Percentiles rank a stretch among this genome's conserved stretches.
Evolutionary conservation across 805 yeast genomes (phyloP).

Genomic region (Ascoidea asiatica): DNA sequence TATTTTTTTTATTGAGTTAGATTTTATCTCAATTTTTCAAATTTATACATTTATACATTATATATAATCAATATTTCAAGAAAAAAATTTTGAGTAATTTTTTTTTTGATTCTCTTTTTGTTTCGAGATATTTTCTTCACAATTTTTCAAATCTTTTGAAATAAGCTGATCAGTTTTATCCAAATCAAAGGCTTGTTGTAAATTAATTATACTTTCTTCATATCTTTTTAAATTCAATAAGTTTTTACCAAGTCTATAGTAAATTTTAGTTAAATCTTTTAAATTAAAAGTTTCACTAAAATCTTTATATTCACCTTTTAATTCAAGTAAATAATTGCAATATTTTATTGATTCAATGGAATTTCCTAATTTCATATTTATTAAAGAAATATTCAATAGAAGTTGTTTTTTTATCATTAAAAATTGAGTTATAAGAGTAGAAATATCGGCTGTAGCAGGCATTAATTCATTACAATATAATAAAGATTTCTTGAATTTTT

Average conservation of each 20-base stretch:
- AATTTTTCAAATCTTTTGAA: not conserved
- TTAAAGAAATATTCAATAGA: not conserved
- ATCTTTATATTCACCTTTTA: not conserved
- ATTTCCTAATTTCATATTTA: too few relatives aligned
- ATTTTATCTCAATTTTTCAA: too few relatives aligned
- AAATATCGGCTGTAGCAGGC: not conserved
- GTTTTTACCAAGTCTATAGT: not conserved
- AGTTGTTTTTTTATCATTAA: too few relatives aligned
- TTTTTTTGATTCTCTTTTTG: not conserved
- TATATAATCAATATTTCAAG: too few relatives aligned
- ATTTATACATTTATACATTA: too few relatives aligned
- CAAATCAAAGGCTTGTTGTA: not conserved
- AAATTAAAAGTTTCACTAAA: conserved; percentile 8
- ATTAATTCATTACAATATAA: not conserved
- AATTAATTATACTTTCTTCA: not conserved
- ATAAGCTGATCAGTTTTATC: not conserved
- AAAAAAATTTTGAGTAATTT: not conserved
- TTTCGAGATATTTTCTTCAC: not conserved
- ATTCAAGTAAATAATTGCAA: conserved; percentile 1
- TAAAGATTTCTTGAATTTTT: not conserved
- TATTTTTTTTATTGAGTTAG: too few relatives aligned
- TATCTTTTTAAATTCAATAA: not conserved
- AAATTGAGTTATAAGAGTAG: not conserved
- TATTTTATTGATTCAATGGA: not conserved
- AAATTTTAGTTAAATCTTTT: not conserved